Evolutionary conservation across 1,284 basidiomycete species (phyloP).

Genomic region (Boletellus deceptivus): DNA sequence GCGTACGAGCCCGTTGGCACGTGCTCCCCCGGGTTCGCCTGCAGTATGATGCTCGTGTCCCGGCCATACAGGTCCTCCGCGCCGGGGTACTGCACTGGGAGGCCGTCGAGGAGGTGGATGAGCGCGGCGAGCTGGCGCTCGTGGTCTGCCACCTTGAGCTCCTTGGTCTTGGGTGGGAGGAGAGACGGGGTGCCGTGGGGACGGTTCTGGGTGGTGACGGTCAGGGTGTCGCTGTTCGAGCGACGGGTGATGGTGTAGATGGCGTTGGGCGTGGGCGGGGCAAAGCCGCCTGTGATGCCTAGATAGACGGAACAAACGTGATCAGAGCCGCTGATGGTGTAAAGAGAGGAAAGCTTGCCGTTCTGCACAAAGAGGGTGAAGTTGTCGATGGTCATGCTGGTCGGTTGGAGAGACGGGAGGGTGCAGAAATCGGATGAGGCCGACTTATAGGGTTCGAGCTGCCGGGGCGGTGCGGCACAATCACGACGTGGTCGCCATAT

Average conservation of each 20-base stretch:
- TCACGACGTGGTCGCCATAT: conserved; percentile 1
- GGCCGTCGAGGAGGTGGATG: conserved; percentile 54
- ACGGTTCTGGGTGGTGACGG: conserved; percentile 48
- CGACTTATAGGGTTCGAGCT: neutral
- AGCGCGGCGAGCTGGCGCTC: conserved; percentile 53
- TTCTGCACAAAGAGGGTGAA: conserved; percentile 24
- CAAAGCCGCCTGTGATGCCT: conserved; percentile 76
- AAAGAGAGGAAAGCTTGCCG: conserved; percentile 27
- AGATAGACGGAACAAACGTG: neutral
- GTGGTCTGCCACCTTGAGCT: conserved; percentile 32
- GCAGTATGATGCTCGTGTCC: conserved; percentile 56
- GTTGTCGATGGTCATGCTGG: conserved; percentile 12
- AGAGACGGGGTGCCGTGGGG: conserved; percentile 47
- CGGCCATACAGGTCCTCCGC: conserved; percentile 68
- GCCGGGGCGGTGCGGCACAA: conserved; percentile 1
- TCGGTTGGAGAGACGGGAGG: neutral
- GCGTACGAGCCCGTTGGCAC: conserved; percentile 51
- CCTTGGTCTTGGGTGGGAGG: conserved; percentile 37
- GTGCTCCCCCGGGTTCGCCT: neutral
- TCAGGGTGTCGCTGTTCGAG: conserved; percentile 38
- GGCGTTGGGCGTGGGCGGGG: conserved; percentile 59
- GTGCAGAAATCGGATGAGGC: neutral
- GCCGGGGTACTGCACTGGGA: conserved; percentile 50
- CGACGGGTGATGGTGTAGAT: conserved; percentile 50
- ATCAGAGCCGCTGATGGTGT: too few relatives aligned